Evolutionary conservation across 139 green algal species (phyloP).

Genomic region (Micractinium sp.): DNA sequence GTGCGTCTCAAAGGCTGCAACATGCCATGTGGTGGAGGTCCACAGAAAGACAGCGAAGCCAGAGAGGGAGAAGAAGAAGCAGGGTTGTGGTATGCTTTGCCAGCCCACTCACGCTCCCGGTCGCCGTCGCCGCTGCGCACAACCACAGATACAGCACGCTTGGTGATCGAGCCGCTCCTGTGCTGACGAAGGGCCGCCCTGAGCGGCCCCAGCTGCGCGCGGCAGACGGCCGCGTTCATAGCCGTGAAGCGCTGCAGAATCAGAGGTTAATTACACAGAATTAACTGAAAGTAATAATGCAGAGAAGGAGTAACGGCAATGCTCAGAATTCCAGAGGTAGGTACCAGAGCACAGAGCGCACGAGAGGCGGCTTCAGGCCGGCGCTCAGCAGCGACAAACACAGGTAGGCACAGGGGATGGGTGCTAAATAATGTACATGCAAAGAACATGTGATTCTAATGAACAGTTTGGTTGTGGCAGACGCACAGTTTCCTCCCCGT

Average conservation of each 20-base stretch:
- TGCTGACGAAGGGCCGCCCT: not conserved
- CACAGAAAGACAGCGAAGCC: too few species aligned
- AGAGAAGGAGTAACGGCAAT: not conserved
- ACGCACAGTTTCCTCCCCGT: not conserved
- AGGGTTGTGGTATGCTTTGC: not conserved
- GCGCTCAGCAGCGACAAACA: not conserved
- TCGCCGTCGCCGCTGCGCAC: not conserved
- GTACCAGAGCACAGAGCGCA: not conserved
- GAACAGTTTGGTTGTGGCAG: not conserved
- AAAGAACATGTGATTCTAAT: not conserved
- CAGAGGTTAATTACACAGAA: not conserved
- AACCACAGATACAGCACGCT: not conserved
- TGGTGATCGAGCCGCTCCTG: not conserved
- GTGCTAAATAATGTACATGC: not conserved
- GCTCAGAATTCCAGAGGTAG: not conserved
- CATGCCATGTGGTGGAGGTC: too few species aligned
- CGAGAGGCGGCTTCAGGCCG: not conserved
- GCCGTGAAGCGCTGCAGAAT: not conserved
- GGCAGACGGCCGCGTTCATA: too few species aligned
- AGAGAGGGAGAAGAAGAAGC: too few species aligned
- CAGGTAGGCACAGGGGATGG: not conserved
- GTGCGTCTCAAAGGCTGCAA: too few species aligned
- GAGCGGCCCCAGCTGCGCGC: not conserved
- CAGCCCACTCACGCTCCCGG: not conserved
- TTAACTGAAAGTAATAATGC: not conserved